Base-by-base conservation (phyloP, 2,329 filamentous ascomycete species). In the Calonectria naviculata region DNA sequence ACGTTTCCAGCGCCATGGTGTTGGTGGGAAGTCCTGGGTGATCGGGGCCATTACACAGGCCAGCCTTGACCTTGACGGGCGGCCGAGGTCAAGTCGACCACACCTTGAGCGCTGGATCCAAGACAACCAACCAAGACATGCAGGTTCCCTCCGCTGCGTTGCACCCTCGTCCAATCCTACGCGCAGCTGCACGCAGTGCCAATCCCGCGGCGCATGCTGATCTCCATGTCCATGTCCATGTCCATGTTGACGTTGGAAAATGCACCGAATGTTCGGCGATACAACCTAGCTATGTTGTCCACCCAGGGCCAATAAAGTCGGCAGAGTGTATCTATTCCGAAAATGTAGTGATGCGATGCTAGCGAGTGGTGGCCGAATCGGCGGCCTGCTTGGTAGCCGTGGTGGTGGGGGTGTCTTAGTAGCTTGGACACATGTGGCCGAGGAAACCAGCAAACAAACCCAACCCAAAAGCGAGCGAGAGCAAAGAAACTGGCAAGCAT, bases 1-100 rank as follows among this genome's bases (percentile, higher is more conserved):
- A 72, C 52, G 65, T 73, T 78, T 70, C 76, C 76, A 69, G 64
- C 68, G 38, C 67, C 68, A 64, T 67, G 76, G 76, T 78, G 65
- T 52, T 70, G 74, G 75, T 65, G 71, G 76, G 68, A 67, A 65
- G 69, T 64, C 67, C 71, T 56, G 67, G 73, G 56, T 70, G 71
- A 77, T 75, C 74, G 62, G 42, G 64, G 38, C 61, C 68, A 68
- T 69, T 49, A 66, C 56, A 67, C 62, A 62, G 54, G 62, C 61
- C 44, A 61, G 28, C 65, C 41, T 42, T 60, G 65, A 46, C 52
- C n/a, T 15, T 38, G 46, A 49, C 54, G 44, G 19, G 24, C 34
- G 56, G 49, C 46, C 60, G 46, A 42, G 41, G 42, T 64, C 68
- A 66, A 65, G 38, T 66, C 44, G 42, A 62, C 46, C 62, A 61